Conservation (phyloP, 768 basidiomycete species). For the Asterophora lycoperdoides region DNA sequence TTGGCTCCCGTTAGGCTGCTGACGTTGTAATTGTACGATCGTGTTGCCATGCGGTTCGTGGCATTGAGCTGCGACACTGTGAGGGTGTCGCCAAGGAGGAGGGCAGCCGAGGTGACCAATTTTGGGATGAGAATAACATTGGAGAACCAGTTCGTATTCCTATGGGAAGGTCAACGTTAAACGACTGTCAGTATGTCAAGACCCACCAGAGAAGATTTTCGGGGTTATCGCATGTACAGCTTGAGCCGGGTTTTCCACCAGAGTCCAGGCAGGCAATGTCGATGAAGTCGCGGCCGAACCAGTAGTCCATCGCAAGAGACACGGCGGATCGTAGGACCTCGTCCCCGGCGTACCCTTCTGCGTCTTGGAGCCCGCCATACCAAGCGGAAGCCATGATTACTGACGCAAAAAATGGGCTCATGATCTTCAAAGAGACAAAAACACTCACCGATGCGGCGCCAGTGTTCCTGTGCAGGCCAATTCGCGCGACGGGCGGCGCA, state of each 20-base stretch:
- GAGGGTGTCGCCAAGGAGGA: conserved; percentile 38
- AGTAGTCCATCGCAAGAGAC: conserved; percentile 41
- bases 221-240: conserved; percentile 46
- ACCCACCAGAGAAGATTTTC: conserved; percentile 26
- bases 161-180: background rate
- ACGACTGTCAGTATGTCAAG: too few species aligned
- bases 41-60: conserved; percentile 38
- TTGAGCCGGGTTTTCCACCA: conserved; percentile 34
- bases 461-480: conserved; percentile 55
- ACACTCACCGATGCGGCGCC: conserved; percentile 39
- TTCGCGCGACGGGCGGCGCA: conserved; percentile 49
- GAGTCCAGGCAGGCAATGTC: conserved; percentile 39
- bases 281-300: conserved; percentile 51
- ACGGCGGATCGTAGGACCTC: conserved; percentile 29
- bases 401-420: conserved; percentile 13
- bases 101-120: conserved; percentile 44
- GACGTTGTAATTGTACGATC: conserved; percentile 41
- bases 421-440: background rate
- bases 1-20: conserved; percentile 51
- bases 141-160: conserved; percentile 55
- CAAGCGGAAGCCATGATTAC: conserved; percentile 47
- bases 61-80: conserved; percentile 27
- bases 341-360: conserved; percentile 33
- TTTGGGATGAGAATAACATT: conserved; percentile 51
- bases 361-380: conserved; percentile 42